Base-by-base conservation (phyloP, 2,329 filamentous ascomycete species). In the Phaeosphaeria sp. region DNA sequence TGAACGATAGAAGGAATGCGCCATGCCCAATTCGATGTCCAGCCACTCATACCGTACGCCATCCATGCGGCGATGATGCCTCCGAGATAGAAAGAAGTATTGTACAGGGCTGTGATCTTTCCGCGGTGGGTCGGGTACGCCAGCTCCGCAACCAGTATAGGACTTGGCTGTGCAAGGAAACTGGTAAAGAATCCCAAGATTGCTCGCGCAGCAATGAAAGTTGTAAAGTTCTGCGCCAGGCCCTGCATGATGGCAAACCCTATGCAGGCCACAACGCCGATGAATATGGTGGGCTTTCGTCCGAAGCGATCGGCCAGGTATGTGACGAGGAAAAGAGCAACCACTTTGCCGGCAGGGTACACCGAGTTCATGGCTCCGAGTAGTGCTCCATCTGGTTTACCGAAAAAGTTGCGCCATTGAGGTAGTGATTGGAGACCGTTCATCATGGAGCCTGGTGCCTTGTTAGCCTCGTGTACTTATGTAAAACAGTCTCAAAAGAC, bases 1-100 rank as follows among this genome's bases (percentile, higher is more conserved):
- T 83, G 81, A 0, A 83, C 60, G 3, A 80, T 65, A 42, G 77
- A 80, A 1, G 81, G 81, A 1, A 81, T 71, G 33, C 80, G 71
- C 79, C 81, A 83, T 3, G 77, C 72, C 79, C 78, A 80, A 17
- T 18, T 47, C 46, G 17, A 18, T 21, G 57, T 79, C 42, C 42
- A 77, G 24, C 64, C 63, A 21, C 76, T 77, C 5, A 82, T 84
- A 18, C 80, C 79, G 39, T 83, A 79, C 1, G 79, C 80, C 17
- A 82, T 77, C 36, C 76, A 78, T 0, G 81, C 80, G 0, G 82
- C 55, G 20, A 60, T 51, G 11, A 51, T 51, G 18, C 52, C 44
- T 15, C 83, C 83, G 57, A 85, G 51, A 43, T 78, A 78, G n/a
- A 44, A 44, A 18, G 42, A 44, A 6, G 42, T 44, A 18, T 44